Evolutionary conservation across 192 early-diverging fungal genomes (phyloP).

Genomic region (Chytriomyces hyalinus): DNA sequence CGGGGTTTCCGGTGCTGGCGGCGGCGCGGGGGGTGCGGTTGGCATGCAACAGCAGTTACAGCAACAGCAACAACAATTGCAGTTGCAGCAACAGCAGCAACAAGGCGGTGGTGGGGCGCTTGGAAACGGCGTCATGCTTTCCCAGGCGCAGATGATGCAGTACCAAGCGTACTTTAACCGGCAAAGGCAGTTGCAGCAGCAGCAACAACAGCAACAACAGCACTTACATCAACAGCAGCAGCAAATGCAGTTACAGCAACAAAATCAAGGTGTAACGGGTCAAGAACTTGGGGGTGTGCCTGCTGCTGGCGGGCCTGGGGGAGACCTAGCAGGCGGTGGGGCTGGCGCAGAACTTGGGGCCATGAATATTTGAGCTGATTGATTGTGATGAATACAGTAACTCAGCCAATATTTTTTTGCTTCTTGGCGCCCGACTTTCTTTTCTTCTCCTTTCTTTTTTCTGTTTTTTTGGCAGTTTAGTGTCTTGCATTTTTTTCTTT

Average conservation of each 20-base stretch:
- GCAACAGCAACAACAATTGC: not conserved
- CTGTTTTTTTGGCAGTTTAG: not conserved
- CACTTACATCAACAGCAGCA: not conserved
- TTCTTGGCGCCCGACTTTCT: too few relatives aligned
- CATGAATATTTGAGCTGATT: not conserved
- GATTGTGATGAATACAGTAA: constrained; percentile 5
- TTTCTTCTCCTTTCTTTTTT: not conserved
- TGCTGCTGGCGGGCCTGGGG: not conserved
- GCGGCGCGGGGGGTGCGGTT: not conserved
- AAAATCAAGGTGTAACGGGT: not conserved
- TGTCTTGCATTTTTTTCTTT: not conserved
- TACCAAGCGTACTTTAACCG: not conserved
- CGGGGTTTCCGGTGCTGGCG: not conserved
- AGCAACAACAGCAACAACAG: constrained; percentile 23
- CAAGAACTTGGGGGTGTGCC: not conserved
- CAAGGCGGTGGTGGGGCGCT: not conserved
- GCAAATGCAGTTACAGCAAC: not conserved
- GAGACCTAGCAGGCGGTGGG: not conserved
- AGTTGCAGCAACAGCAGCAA: constrained; percentile 3
- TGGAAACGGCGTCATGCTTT: not conserved
- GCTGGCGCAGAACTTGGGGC: constrained; percentile 1
- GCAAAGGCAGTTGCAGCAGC: not conserved
- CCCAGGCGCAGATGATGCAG: not conserved
- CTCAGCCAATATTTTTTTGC: too few relatives aligned
- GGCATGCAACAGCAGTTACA: constrained; percentile 16